Percentiles rank a stretch among this genome's conserved stretches.
Conservation (phyloP, 2,329 filamentous ascomycete species). For the Phialemonium atrogriseum region DNA sequence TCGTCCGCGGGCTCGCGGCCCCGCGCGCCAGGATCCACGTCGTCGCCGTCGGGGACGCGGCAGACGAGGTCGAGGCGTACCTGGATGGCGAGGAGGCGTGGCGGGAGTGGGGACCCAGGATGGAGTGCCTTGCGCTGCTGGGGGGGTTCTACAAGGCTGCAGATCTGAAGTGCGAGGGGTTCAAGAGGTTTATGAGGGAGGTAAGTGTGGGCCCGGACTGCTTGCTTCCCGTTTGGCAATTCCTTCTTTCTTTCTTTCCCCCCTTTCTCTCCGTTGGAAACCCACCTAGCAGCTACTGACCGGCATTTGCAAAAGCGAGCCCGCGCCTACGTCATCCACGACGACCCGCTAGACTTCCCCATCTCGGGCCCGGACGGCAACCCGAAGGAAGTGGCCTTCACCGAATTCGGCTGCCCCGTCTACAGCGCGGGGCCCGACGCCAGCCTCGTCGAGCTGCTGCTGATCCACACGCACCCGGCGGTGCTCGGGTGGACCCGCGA, state of each 20-base stretch:
- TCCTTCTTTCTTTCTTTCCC: constrained; percentile 1
- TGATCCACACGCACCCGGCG: constrained; percentile 33
- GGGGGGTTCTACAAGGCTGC: constrained; percentile 33
- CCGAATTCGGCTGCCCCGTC: constrained; percentile 52
- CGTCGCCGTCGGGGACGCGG: constrained; percentile 62
- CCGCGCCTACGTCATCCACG: constrained; percentile 52
- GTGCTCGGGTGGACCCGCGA: constrained; percentile 18
- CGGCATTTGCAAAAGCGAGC: constrained; percentile 36
- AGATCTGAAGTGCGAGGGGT: constrained; percentile 27
- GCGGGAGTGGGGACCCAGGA: constrained; percentile 28
- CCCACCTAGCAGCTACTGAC: constrained; percentile 6
- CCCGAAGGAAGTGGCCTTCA: constrained; percentile 26
- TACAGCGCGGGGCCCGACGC: constrained; percentile 62
- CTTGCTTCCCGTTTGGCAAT: neutral
- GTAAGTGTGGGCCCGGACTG: constrained; percentile 33
- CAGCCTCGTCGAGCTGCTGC: constrained; percentile 51
- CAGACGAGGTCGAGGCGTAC: constrained; percentile 47
- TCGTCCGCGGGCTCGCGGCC: constrained; percentile 43
- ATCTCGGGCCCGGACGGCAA: constrained; percentile 46
- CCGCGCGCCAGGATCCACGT: constrained; percentile 54
- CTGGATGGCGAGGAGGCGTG: constrained; percentile 49
- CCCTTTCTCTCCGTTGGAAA: constrained; percentile 12
- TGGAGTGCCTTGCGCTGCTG: constrained; percentile 42
- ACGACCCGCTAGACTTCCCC: constrained; percentile 40
- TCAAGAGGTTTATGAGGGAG: constrained; percentile 42